Evolutionary conservation across 2,329 filamentous ascomycete species (phyloP), one percentile per base, ranked within the genome.

Genomic region (Fusarium nodosum): DNA sequence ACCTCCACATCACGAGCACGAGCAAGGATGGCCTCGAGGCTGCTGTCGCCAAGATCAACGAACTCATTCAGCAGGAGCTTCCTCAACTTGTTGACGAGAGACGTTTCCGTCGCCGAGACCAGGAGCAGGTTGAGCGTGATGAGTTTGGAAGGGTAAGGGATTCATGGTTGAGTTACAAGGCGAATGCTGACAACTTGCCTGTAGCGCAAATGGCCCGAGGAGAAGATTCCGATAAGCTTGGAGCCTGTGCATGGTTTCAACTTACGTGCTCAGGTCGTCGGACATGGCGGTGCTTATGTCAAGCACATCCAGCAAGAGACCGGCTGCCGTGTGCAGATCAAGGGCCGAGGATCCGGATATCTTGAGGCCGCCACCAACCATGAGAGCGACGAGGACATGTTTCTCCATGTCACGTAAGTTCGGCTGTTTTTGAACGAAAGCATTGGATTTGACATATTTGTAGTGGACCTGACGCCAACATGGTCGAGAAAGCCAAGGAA

Each of bases 221-320:
- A 97, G 82, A 93, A 92, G 75, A 97, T 99, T 51, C 91, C 93
- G 2, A 94, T 99, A 73, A 89, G 90, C 67, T 89, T 99, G 60
- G 96, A 98, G 73, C 93, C 95, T 0, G 89, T 98, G 55, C 93
- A 91, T 26, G 96, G 96, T 22, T 99, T 99, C 82, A 99, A 99
- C 77, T 85, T 99, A 48, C 92, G 96, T 68, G 96, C 96, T 54
- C 94, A 98, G 78, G 95, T 99, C 47, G 96, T 99, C 56, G 96
- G 96, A 51, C 92, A 95, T 73, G 94, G 94, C 33, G 96, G 96
- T 64, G 92, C 93, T 44, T 97, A 98, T 77, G 96, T 99, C 65
- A 99, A 99, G 81, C 95, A 97, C 77, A 98, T 99, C 71, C 96
- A 98, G 81, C 90, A 94, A 77, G 94, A 97, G 80, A 98, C 96